Conservation (phyloP, 164 flowering plant species). For the Cinnamomum micranthum region DNA sequence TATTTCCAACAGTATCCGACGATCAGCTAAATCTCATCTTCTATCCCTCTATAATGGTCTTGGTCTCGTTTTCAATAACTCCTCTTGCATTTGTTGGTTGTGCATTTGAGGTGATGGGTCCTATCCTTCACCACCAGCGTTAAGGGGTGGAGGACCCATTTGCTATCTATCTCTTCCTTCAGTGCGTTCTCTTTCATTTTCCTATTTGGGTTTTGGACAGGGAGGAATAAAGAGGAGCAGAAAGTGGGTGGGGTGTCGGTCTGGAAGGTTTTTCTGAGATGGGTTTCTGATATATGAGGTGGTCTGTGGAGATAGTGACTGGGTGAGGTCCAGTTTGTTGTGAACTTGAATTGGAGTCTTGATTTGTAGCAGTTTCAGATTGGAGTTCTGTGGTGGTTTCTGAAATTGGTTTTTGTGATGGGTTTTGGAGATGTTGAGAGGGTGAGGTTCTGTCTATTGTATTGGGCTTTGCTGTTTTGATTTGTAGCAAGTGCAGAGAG, state of each 20-base stretch:
- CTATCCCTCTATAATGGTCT: not conserved
- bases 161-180: not conserved
- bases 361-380: too few relatives aligned
- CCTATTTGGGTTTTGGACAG: not conserved
- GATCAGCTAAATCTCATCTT: not conserved
- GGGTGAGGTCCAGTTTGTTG: not conserved
- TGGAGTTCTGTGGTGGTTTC: not conserved
- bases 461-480: not conserved
- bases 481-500: not conserved
- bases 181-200: not conserved
- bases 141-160: not conserved
- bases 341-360: not conserved
- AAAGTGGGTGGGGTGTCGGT: not conserved
- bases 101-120: not conserved
- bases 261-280: not conserved
- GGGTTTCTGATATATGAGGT: conserved; percentile 2
- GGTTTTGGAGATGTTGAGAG: not conserved
- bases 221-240: not conserved
- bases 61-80: not conserved
- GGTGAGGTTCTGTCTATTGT: not conserved
- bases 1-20: not conserved
- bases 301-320: not conserved
- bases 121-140: not conserved
- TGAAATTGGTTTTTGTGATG: not conserved
- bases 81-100: not conserved